Evolutionary conservation across 331 rosid species (phyloP).

Genomic region (Erythrophleum ivorense): DNA sequence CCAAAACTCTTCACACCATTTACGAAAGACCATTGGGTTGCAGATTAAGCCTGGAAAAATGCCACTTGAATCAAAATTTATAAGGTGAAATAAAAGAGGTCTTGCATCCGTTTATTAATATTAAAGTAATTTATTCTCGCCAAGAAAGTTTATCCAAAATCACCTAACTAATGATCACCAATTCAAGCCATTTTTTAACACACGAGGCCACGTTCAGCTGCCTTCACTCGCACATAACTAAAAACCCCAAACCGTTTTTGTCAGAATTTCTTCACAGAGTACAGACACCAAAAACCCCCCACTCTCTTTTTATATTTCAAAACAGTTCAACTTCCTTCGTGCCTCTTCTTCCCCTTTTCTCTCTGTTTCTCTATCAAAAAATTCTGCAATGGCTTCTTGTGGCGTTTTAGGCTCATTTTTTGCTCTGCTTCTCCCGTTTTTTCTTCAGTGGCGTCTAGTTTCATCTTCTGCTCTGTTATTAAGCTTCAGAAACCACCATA

Average conservation of each 20-base stretch:
- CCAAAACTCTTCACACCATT: conserved; percentile 3
- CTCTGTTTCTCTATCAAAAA: background rate
- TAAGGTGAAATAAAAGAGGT: background rate
- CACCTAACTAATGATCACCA: conserved; percentile 2
- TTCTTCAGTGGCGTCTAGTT: conserved; percentile 48
- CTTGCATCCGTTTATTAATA: background rate
- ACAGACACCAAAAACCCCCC: background rate
- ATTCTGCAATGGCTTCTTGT: conserved; percentile 51
- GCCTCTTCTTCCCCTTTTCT: conserved; percentile 13
- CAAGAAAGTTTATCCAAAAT: background rate
- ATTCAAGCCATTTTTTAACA: background rate
- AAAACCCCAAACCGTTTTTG: background rate
- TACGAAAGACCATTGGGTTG: background rate
- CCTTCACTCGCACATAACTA: conserved; percentile 25
- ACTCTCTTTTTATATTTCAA: conserved; percentile 11
- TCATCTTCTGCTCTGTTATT: conserved; percentile 63
- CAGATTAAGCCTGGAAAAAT: background rate
- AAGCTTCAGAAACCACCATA: conserved; percentile 68
- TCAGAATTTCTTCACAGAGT: background rate
- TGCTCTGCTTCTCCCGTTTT: conserved; percentile 39
- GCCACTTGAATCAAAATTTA: background rate
- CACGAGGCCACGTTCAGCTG: background rate
- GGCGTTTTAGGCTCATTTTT: conserved; percentile 28
- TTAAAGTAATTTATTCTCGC: background rate
- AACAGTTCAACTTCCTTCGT: conserved; percentile 34